A percentile compares a stretch with the other conserved stretches of the same genome.
Conservation (phyloP, 176 grass and related monocot genomes). For the Leersia perrieri region DNA sequence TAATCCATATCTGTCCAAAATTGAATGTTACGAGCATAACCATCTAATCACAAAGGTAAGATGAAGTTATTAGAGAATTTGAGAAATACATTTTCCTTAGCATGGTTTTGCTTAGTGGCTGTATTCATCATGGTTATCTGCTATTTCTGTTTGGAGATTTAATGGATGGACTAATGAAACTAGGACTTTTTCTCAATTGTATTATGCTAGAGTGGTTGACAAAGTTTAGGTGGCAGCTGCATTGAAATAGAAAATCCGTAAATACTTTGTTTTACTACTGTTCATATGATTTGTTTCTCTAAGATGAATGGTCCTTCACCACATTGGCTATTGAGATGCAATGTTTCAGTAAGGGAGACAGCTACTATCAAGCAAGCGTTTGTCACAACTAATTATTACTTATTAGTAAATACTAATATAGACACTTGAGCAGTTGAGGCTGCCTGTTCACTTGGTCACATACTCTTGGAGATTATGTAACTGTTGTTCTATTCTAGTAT, state of each 20-base stretch:
- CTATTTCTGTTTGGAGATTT: slow-evolving; percentile 16
- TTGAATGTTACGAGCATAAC: slow-evolving; percentile 98
- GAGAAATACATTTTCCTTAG: slow-evolving; percentile 4
- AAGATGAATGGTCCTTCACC: not conserved
- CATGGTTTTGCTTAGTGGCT: slow-evolving; percentile 22
- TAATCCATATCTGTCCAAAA: slow-evolving; percentile 97
- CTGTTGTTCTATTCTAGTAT: not conserved
- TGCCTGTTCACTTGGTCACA: not conserved
- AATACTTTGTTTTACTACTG: not conserved
- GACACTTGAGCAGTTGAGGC: not conserved
- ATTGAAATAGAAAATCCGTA: not conserved
- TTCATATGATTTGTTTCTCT: not conserved
- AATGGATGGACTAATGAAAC: not conserved
- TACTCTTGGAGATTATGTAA: slow-evolving; percentile 22
- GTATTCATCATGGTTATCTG: slow-evolving; percentile 12
- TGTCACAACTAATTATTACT: not conserved
- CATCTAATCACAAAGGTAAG: slow-evolving; percentile 94
- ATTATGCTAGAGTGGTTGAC: slow-evolving; percentile 24
- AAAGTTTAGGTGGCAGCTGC: not conserved
- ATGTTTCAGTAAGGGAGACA: not conserved
- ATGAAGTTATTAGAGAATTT: slow-evolving; percentile 21
- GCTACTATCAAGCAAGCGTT: not conserved
- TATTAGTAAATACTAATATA: slow-evolving; percentile 2
- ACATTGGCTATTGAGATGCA: not conserved
- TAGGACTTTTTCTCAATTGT: slow-evolving; percentile 3